A percentile compares a stretch with the other conserved stretches of the same genome.
phyloP scores from a whole-genome alignment of 2,329 filamentous ascomycete species.

The Coleophoma eucalyptorum region DNA sequence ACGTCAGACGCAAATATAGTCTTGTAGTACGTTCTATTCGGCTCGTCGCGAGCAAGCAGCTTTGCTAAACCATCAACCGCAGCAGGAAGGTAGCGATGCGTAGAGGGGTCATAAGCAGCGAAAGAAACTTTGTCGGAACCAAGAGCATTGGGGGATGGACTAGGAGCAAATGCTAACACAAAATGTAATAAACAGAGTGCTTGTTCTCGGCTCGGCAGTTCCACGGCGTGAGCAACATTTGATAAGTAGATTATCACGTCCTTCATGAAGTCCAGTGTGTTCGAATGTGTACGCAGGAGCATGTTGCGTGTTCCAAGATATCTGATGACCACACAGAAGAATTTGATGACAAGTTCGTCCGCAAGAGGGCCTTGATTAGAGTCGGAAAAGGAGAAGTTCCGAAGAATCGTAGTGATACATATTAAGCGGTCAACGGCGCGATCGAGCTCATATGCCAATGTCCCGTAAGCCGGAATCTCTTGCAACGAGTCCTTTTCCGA shows the following conservation, averaged over 20 bases:
- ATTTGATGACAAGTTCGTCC: constrained; percentile 73
- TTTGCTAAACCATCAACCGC: constrained; percentile 91
- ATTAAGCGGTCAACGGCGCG: constrained; percentile 83
- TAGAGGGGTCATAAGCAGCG: constrained; percentile 70
- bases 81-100: constrained; percentile 84
- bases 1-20: constrained; percentile 75
- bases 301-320: constrained; percentile 87
- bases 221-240: constrained; percentile 77
- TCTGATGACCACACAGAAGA: constrained; percentile 78
- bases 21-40: constrained; percentile 82
- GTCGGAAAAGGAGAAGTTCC: constrained; percentile 85
- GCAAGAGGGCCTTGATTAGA: constrained; percentile 75
- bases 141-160: constrained; percentile 58
- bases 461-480: constrained; percentile 71
- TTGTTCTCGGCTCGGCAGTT: constrained; percentile 82
- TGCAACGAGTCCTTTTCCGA: constrained; percentile 69
- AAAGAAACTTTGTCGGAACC: constrained; percentile 65
- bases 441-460: constrained; percentile 75
- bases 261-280: constrained; percentile 96
- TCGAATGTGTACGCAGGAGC: constrained; percentile 75
- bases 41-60: constrained; percentile 86
- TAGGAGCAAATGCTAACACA: constrained; percentile 83
- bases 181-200: constrained; percentile 85
- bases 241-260: constrained; percentile 86
- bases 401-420: constrained; percentile 86